Base-by-base conservation (phyloP, 257 asterid species). In the Galeopsis tetrahit region DNA sequence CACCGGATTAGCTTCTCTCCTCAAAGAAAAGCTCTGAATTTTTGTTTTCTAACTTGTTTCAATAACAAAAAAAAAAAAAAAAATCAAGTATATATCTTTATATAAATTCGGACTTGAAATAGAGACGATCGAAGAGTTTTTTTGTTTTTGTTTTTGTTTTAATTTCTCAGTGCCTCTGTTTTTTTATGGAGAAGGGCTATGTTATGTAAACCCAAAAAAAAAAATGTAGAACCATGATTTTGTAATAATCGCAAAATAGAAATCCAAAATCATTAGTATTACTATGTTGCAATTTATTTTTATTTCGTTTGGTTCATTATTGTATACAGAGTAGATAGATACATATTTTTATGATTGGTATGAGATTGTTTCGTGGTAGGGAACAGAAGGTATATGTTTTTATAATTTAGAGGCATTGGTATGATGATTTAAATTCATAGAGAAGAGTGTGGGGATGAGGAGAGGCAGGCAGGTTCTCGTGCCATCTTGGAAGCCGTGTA, bases 1-100 rank as follows among this genome's bases (percentile, higher is more conserved):
- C 71, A 83, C 97, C 73, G 98, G 98, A 28, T 82, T 92, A 85
- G 98, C 97, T 74, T 87, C 95, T 67, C 96, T 92, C 55, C 95
- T 92, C 77, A 83, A 75, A 70, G 96, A 90, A 78, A 90, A 90
- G 81, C 81, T 83, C 35, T 90, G 59, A 86, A 39, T 72, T 84
- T 79, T 80, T 79, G 53, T 32, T 51, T 61, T 68, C 81, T 78
- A 82, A 76, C 85, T 57, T 56, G 15, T 34, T 39, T 5, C 63
- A 63, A 69, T 70, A 53, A 44, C 57, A 14, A 62, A 43, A 83
- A 74, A 52, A 7, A 74, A 52, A 7, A 67, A 74, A 77, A 57
- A 21, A 82, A 75, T 32, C 10, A 63, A 72, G 81, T 66, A 79
- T 69, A 75, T 73, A 59, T 73, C 67, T 79, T 59, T 38, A 57